A percentile compares a stretch with the other conserved stretches of the same genome.
phyloP scores from a whole-genome alignment of 345 rosid genomes.

The Citrus reticulata region DNA sequence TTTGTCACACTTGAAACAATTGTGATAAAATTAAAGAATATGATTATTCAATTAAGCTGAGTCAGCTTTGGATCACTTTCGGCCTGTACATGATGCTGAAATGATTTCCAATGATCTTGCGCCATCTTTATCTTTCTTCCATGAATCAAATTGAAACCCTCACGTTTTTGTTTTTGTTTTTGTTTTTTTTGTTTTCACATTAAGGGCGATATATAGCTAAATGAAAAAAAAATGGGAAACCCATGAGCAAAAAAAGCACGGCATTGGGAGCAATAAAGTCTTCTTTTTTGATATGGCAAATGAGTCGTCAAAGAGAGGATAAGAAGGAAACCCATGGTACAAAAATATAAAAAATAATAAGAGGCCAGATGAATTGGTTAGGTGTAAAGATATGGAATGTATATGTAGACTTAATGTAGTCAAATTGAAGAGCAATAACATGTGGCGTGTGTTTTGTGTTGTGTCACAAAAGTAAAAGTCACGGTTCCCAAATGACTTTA shows the following conservation, averaged over 20 bases:
- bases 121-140: not conserved
- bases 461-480: not conserved
- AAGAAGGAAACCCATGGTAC: not conserved
- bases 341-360: not conserved
- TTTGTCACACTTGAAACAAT: not conserved
- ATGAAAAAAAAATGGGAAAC: too few species aligned
- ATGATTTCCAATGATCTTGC: not conserved
- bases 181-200: too few species aligned
- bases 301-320: not conserved
- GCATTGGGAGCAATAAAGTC: not conserved
- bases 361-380: not conserved
- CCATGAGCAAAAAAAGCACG: too few species aligned
- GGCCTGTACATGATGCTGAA: not conserved
- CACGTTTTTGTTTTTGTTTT: not conserved
- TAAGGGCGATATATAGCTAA: too few species aligned
- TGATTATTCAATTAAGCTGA: not conserved
- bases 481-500: not conserved
- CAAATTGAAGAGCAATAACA: constrained; percentile 2
- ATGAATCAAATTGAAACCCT: not conserved
- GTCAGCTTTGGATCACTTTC: not conserved
- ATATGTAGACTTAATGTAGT: not conserved
- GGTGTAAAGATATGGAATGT: not conserved
- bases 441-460: not conserved
- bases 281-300: not conserved
- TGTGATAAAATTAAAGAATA: not conserved